Conservation (phyloP, 768 basidiomycete genomes). For the Lenzites betulinus region DNA sequence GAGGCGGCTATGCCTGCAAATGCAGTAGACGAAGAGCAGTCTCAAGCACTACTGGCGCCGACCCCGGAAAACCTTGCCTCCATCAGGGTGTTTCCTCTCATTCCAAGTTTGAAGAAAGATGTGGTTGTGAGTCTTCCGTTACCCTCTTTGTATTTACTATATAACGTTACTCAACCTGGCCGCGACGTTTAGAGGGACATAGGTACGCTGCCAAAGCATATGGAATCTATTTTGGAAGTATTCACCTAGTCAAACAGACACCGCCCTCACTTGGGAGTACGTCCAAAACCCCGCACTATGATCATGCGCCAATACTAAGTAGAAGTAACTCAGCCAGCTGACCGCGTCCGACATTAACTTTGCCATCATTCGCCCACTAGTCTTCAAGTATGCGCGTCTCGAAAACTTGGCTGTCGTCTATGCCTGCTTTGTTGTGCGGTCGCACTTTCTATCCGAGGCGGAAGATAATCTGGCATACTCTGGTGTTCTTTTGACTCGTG, state of each 20-base stretch:
- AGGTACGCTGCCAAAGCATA: constrained; percentile 18
- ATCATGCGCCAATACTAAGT: not conserved
- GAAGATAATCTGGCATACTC: constrained; percentile 77
- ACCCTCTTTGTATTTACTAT: constrained; percentile 1
- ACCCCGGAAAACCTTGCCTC: constrained; percentile 58
- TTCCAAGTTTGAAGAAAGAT: constrained; percentile 70
- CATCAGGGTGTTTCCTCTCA: constrained; percentile 80
- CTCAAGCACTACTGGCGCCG: constrained; percentile 47
- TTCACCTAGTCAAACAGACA: constrained; percentile 44
- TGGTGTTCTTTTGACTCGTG: constrained; percentile 68
- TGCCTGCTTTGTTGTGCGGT: constrained; percentile 74
- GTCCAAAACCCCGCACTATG: constrained; percentile 33
- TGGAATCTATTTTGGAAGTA: not conserved
- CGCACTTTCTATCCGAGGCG: constrained; percentile 73
- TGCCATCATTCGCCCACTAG: constrained; percentile 73
- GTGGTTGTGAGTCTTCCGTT: constrained; percentile 51
- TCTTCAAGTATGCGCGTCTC: constrained; percentile 75
- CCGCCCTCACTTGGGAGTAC: constrained; percentile 79
- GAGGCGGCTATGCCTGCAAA: not conserved
- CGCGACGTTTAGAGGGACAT: constrained; percentile 28
- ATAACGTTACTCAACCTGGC: not conserved
- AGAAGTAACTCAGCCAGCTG: constrained; percentile 58
- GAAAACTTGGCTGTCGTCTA: constrained; percentile 76
- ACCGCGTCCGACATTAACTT: constrained; percentile 85
- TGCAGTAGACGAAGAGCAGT: constrained; percentile 28